phyloP scores from a whole-genome alignment of 176 grass and related monocot species.

The Oryza australiensis region DNA sequence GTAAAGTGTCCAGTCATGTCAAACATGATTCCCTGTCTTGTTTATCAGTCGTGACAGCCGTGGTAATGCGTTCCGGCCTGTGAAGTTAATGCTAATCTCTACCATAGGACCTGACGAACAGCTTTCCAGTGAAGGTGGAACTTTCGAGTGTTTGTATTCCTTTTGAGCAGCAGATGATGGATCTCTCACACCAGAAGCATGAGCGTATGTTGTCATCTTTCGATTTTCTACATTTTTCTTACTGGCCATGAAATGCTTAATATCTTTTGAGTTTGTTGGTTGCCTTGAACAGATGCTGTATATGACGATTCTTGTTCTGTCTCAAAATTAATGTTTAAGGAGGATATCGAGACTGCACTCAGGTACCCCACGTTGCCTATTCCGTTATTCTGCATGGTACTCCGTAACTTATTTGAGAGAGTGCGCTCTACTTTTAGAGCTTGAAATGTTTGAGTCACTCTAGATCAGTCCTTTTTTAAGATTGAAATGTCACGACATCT shows the following conservation, averaged over 20 bases:
- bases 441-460: background rate
- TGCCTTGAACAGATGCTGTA: conserved; percentile 34
- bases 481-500: background rate
- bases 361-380: conserved; percentile 25
- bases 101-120: conserved; percentile 43
- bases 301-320: conserved; percentile 42
- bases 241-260: background rate
- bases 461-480: conserved; percentile 5
- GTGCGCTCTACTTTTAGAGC: background rate
- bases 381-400: background rate
- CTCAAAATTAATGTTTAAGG: conserved; percentile 57
- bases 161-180: conserved; percentile 47
- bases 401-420: background rate
- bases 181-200: conserved; percentile 32
- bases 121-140: conserved; percentile 53
- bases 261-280: conserved; percentile 23
- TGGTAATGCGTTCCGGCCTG: background rate
- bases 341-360: conserved; percentile 41
- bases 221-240: conserved; percentile 9
- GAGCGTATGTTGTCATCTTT: conserved; percentile 40
- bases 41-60: background rate
- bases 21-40: background rate
- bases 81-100: conserved; percentile 13
- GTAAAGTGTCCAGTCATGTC: conserved; percentile 13
- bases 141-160: conserved; percentile 37